Percentiles rank a stretch among this genome's conserved stretches.
These are phyloP conservation scores for Monilinia fructigena DNA, from an alignment of 2,329 filamentous ascomycete species.

Conservation along the genomic window DNA sequence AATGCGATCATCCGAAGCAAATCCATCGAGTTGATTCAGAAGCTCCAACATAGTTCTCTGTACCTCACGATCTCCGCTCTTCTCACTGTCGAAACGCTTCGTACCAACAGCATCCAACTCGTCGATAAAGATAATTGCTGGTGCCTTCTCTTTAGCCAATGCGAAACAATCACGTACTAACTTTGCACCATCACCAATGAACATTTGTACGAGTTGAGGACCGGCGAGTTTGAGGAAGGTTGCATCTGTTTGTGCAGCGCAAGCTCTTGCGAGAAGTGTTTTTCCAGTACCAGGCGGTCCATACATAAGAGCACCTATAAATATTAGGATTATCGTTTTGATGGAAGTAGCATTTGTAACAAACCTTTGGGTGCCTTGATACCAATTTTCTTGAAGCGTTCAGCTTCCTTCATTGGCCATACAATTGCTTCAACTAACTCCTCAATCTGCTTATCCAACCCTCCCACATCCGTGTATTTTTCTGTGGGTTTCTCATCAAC, in stretches of 20 bases:
- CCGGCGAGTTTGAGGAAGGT: constrained; percentile 98
- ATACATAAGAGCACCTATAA: constrained; percentile 91
- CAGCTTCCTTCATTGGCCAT: constrained; percentile 99
- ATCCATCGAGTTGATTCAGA: constrained; percentile 96
- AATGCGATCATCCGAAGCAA: constrained; percentile 93
- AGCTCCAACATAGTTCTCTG: constrained; percentile 98
- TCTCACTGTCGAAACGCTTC: constrained; percentile 98
- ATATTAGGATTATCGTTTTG: constrained; percentile 22
- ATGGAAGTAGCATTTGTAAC: constrained; percentile 35
- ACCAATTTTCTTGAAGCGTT: constrained; percentile 98
- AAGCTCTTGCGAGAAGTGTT: constrained; percentile 89
- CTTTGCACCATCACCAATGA: constrained; percentile 97
- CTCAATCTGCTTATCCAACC: constrained; percentile 97
- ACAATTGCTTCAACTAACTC: constrained; percentile 98
- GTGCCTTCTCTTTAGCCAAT: constrained; percentile 96
- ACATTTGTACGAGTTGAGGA: constrained; percentile 98
- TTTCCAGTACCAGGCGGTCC: constrained; percentile 89
- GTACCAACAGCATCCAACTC: constrained; percentile 97
- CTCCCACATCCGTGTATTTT: constrained; percentile 97
- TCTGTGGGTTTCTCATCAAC: constrained; percentile 99
- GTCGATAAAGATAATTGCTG: constrained; percentile 99
- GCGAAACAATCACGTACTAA: constrained; percentile 97
- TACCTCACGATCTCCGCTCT: constrained; percentile 95
- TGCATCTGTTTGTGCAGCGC: constrained; percentile 94
- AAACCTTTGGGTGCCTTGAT: constrained; percentile 99